A percentile compares a stretch with the other conserved stretches of the same genome.
These are phyloP conservation scores for Iris macrosiphon DNA, from an alignment of 106 monocot species.

Conservation along the genomic window DNA sequence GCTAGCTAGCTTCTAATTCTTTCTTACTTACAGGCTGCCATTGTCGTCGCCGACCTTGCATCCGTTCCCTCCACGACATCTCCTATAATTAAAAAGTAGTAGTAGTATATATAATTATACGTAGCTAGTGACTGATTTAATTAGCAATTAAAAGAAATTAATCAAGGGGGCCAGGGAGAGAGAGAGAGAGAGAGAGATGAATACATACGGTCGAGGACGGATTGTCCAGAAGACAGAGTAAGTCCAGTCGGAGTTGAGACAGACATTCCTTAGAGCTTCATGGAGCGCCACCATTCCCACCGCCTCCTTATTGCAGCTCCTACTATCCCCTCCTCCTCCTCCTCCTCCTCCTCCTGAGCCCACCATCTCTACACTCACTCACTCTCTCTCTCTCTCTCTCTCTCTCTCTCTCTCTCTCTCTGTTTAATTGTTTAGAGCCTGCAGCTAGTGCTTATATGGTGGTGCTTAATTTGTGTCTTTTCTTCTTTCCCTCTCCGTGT, in stretches of 20 bases:
- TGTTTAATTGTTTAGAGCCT: neutral
- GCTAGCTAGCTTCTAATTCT: no score
- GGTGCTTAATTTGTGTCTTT: neutral
- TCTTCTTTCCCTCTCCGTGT: neutral
- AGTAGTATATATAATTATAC: no score
- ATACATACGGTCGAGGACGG: slow-evolving; percentile 70
- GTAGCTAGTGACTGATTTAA: neutral
- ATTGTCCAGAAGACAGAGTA: slow-evolving; percentile 98
- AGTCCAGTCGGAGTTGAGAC: slow-evolving; percentile 89
- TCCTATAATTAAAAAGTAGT: slow-evolving; percentile 25
- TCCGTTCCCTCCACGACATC: slow-evolving; percentile 84
- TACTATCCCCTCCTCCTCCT: slow-evolving; percentile 23
- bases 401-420: neutral
- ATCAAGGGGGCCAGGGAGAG: neutral
- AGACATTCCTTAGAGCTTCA: slow-evolving; percentile 81
- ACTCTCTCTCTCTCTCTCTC: neutral
- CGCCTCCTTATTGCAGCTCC: slow-evolving; percentile 61
- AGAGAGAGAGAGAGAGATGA: neutral
- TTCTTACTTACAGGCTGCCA: slow-evolving; percentile 67
- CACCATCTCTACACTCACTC: slow-evolving; percentile 21
- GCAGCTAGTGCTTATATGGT: neutral
- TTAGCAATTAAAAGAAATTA: no score
- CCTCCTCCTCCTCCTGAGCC: slow-evolving; percentile 24
- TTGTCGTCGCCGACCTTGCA: slow-evolving; percentile 97
- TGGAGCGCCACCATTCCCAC: slow-evolving; percentile 90